These are phyloP conservation scores for Elsinoe australis DNA, from an alignment of 2,329 filamentous ascomycete genomes.

Conservation along the genomic window DNA sequence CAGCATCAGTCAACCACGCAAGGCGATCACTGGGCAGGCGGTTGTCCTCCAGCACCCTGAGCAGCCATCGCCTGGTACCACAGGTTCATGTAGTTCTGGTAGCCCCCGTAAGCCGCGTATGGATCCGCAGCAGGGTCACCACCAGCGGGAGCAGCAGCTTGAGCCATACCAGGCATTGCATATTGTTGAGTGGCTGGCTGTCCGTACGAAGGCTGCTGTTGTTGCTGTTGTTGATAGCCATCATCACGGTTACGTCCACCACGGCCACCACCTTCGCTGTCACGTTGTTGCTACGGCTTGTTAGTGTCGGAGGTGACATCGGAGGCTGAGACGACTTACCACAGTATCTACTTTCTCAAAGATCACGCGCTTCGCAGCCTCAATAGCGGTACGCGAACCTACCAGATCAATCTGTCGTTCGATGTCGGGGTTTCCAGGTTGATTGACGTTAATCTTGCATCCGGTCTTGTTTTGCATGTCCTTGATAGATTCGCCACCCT, in stretches of 20 bases:
- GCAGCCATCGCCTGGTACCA: conserved; percentile 67
- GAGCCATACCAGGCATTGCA: conserved; percentile 21
- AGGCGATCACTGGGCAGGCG: conserved; percentile 17
- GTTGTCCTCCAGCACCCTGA: conserved; percentile 33
- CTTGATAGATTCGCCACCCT: conserved; percentile 85
- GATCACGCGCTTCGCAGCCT: conserved; percentile 72
- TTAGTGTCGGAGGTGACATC: background rate
- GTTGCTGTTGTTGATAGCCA: conserved; percentile 28
- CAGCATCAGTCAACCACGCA: conserved; percentile 14
- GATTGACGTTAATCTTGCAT: conserved; percentile 92
- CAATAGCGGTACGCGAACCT: conserved; percentile 68
- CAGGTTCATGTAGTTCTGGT: conserved; percentile 69
- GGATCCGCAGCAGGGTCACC: conserved; percentile 49
- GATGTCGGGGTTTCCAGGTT: conserved; percentile 68
- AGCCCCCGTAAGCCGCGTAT: conserved; percentile 76
- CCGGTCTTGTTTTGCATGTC: conserved; percentile 83
- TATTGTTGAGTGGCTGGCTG: conserved; percentile 18
- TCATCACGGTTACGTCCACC: conserved; percentile 29
- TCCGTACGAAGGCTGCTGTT: conserved; percentile 34
- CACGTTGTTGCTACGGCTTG: conserved; percentile 21
- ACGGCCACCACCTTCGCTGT: conserved; percentile 19
- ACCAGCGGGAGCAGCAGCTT: conserved; percentile 43
- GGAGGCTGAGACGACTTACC: conserved; percentile 16
- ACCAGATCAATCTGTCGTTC: conserved; percentile 83
- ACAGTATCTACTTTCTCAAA: conserved; percentile 89